Evolutionary conservation across 257 asterid genomes (phyloP).

Genomic region (Anisodus tanguticus): DNA sequence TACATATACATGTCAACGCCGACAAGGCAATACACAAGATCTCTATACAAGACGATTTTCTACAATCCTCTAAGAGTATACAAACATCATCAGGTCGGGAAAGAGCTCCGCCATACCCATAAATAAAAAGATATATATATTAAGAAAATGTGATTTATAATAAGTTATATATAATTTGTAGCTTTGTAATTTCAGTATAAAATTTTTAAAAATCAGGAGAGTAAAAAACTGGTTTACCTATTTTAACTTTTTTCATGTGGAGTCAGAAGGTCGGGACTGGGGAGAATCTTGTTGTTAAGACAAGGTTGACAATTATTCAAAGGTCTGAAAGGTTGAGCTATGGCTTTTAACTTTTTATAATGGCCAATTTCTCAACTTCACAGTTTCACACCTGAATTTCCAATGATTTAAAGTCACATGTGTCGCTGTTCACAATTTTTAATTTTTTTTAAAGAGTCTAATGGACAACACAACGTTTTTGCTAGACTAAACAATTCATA

Average conservation of each 20-base stretch:
- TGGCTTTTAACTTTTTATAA: background rate
- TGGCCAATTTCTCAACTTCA: background rate
- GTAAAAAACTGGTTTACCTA: background rate
- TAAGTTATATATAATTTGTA: too few relatives aligned
- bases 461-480: background rate
- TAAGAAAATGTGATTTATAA: too few relatives aligned
- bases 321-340: background rate
- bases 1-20: too few relatives aligned
- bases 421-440: background rate
- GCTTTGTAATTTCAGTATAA: background rate
- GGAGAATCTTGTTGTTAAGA: background rate
- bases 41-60: too few relatives aligned
- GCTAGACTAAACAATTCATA: background rate
- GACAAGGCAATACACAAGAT: too few relatives aligned
- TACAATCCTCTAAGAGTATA: too few relatives aligned
- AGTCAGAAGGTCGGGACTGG: background rate
- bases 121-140: too few relatives aligned
- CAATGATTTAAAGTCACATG: background rate
- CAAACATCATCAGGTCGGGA: too few relatives aligned
- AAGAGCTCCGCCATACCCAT: too few relatives aligned
- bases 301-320: conserved; percentile 23
- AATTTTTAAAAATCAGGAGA: background rate
- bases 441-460: background rate
- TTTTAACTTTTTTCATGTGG: background rate
- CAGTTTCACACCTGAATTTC: background rate